Evolutionary conservation across 106 monocot genomes (phyloP).

Genomic region (Acorus calamus): DNA sequence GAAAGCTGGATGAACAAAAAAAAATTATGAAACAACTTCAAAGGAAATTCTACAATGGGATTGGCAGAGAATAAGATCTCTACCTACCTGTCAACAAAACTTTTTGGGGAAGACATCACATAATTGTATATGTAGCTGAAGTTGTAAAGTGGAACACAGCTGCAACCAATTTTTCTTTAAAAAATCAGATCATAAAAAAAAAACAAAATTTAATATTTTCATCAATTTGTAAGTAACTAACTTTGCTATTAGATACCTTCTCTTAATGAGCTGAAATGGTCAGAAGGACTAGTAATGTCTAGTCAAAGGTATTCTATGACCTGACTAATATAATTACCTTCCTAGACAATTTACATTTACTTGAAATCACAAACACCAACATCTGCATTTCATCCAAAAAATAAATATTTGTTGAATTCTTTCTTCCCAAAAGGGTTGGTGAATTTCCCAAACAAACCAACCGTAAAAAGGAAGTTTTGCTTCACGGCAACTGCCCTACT

Average conservation of each 20-base stretch:
- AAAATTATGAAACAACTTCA: neutral
- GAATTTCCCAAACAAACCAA: too few species aligned
- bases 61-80: neutral
- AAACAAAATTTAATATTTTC: neutral
- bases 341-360: too few species aligned
- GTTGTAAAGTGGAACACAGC: slow-evolving; percentile 93
- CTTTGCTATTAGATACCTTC: neutral
- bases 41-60: neutral
- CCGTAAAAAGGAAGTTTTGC: too few species aligned
- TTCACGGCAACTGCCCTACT: too few species aligned
- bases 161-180: slow-evolving; percentile 25
- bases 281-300: neutral
- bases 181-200: slow-evolving; percentile 4
- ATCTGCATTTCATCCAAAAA: too few species aligned
- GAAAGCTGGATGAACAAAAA: slow-evolving; percentile 38
- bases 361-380: too few species aligned
- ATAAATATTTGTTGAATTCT: too few species aligned
- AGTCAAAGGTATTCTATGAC: too few species aligned
- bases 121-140: slow-evolving; percentile 80
- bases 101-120: slow-evolving; percentile 80
- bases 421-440: too few species aligned
- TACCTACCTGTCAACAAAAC: slow-evolving; percentile 88
- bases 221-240: neutral
- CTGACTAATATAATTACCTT: too few species aligned
- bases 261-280: neutral